Evolutionary conservation across 2,329 filamentous ascomycete species (phyloP), one percentile per base, ranked within the genome.

Genomic region (Fusarium veterinarium): DNA sequence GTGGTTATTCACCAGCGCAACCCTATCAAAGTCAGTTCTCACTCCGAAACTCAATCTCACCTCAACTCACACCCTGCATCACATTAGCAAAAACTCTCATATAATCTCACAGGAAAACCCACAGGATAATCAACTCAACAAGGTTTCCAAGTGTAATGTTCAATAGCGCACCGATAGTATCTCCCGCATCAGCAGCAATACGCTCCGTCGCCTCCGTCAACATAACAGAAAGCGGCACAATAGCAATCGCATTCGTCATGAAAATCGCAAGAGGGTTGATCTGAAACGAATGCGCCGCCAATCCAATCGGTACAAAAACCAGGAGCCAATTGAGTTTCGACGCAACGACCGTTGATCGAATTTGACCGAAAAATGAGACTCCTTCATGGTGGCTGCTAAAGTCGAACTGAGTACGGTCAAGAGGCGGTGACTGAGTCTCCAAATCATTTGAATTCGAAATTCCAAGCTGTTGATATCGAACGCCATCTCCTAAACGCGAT

Each of bases 221-320:
- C 20, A 91, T 77, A 14, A 87, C 87, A 13, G 89, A 89, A 64
- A 91, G 75, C 3, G 88, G 88, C 51, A 91, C 84, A 72, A 90
- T 89, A 37, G 88, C 90, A 60, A 91, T 83, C 20, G 88, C 87
- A 70, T 91, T 91, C 79, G 89, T 85, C 53, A 85, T 84, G 75
- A 91, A 91, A 53, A 89, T 80, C 12, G 84, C 57, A 17, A 83
- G 76, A 12, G 83, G 83, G 25, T 78, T 80, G 14, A 81, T 56
- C 31, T 79, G 45, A 12, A 78, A 63, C 19, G 82, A 69, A 67
- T 91, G 85, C 41, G 87, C 84, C 20, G 85, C 87, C 48, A 93
- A 89, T 67, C 91, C 92, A 51, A 91, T 83, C 4, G 92, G 92
- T n/a, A 93, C 91, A 75, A 93, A 93, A 41, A 93, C 80, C 56